phyloP scores from a whole-genome alignment of 2,329 filamentous ascomycete species.

The Cryoendolithus antarcticus region DNA sequence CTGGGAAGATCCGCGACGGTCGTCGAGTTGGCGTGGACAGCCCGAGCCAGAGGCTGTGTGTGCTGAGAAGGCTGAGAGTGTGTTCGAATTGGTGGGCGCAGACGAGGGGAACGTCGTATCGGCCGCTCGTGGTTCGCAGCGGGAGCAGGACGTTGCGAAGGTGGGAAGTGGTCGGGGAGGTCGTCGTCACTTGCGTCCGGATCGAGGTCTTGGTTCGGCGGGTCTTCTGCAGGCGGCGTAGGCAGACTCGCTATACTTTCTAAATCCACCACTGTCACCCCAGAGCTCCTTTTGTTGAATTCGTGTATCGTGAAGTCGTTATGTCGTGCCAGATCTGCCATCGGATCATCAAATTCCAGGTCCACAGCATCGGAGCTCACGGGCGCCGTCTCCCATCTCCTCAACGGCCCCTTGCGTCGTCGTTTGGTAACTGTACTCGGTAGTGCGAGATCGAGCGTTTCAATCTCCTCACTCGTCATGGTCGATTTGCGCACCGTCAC shows the following conservation, averaged over 20 bases:
- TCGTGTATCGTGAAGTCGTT: constrained; percentile 1
- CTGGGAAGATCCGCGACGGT: constrained; percentile 1
- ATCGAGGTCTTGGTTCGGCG: too few relatives aligned
- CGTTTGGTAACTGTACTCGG: constrained; percentile 23
- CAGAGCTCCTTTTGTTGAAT: constrained; percentile 8
- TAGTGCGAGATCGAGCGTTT: constrained; percentile 8
- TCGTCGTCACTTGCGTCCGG: too few relatives aligned
- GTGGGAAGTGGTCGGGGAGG: too few relatives aligned
- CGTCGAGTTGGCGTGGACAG: constrained; percentile 2
- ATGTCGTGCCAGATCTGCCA: constrained; percentile 1
- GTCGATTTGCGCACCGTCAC: constrained; percentile 3
- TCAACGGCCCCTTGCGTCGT: constrained; percentile 16
- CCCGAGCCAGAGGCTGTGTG: not conserved
- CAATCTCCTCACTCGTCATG: constrained; percentile 5
- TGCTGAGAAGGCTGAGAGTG: not conserved
- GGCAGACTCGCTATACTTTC: too few relatives aligned
- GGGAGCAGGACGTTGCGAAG: too few relatives aligned
- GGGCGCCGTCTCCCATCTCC: constrained; percentile 20
- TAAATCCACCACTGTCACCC: not conserved
- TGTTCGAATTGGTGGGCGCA: not conserved
- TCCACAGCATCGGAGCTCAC: constrained; percentile 5
- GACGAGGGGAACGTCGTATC: too few relatives aligned
- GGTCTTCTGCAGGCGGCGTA: not conserved
- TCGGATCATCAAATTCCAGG: constrained; percentile 4
- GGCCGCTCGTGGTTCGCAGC: too few relatives aligned